Base-by-base conservation (phyloP, 768 basidiomycete genomes). In the Leucocoprinus sp. region DNA sequence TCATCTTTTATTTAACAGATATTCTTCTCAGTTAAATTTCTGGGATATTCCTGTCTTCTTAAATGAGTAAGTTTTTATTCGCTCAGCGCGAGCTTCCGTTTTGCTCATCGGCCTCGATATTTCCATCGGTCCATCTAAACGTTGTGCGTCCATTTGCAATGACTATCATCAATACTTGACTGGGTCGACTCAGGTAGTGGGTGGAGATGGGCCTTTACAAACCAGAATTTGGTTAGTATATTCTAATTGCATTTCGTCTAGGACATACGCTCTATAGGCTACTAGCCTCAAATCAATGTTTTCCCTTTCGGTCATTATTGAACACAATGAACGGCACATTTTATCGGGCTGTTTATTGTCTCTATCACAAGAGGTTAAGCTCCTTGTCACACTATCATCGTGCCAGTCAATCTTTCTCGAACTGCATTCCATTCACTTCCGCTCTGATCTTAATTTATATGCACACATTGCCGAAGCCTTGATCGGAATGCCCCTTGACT, bases 211-310 rank as follows among this genome's bases (percentile, higher is more conserved):
- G 62, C 55, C 15, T 18, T 5, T 28, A 11, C 8, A 6, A 19
- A 17, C 29, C 40, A 43, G 21, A 31, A 4, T 27, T 15, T 17
- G 18, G 17, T 57, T 65, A 40, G 54, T 21, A 2, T 19, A 5
- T 1, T n/a, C 22, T 28, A 45, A 37, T 38, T 15, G 44, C 44
- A 22, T 21, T 21, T 14, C 37, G n/a, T 39, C 26, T 28, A 29
- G 71, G 15, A 68, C 66, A 4, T 64, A 68, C 45, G 71, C 70
- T 18, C 57, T 72, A 0, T 72, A 70, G 42, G 60, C 55, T 5
- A 61, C 62, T 5, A 60, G 38, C 36, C 50, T 0, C 44, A 64
- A 14, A 52, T 64, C 8, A 48, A 57, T 23, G 27, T 48, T 26
- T 50, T 61, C 2, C 0, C 39, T 61, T 17, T 54, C 51, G 4